Percentiles rank a stretch among this genome's conserved stretches.
Conservation (phyloP, 2,329 filamentous ascomycete species). For the Cercospora sp. region DNA sequence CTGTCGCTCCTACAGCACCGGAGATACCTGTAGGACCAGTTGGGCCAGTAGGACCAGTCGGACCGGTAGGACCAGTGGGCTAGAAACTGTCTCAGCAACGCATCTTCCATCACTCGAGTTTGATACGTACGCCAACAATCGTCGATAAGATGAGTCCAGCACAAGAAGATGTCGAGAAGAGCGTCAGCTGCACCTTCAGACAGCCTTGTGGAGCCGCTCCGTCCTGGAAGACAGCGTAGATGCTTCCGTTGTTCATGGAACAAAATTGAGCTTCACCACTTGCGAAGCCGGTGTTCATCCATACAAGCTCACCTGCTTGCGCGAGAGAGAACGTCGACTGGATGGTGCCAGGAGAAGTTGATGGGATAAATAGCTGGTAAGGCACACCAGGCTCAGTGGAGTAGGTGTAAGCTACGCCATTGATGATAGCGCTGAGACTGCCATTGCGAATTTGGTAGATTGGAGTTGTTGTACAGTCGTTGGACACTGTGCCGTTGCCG, state of each 20-base stretch:
- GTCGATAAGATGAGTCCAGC: slow-evolving; percentile 27
- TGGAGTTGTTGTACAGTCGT: slow-evolving; percentile 34
- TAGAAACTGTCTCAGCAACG: background rate
- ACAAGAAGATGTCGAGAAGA: slow-evolving; percentile 32
- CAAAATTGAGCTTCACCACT: slow-evolving; percentile 36
- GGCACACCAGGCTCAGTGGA: slow-evolving; percentile 30
- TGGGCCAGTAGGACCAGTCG: slow-evolving; percentile 12
- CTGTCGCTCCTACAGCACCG: background rate
- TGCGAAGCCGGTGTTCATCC: slow-evolving; percentile 32
- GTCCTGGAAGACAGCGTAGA: slow-evolving; percentile 34
- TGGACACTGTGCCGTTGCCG: slow-evolving; percentile 34
- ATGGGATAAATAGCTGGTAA: slow-evolving; percentile 31
- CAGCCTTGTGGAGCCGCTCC: slow-evolving; percentile 31
- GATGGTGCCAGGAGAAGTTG: slow-evolving; percentile 31
- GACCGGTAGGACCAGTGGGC: slow-evolving; percentile 14
- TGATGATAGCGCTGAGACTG: slow-evolving; percentile 32
- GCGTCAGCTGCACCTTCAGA: slow-evolving; percentile 30
- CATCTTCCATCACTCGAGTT: background rate
- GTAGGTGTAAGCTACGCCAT: slow-evolving; percentile 32
- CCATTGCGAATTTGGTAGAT: slow-evolving; percentile 33
- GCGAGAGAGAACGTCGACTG: slow-evolving; percentile 31
- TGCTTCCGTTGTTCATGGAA: slow-evolving; percentile 32
- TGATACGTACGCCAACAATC: slow-evolving; percentile 22
- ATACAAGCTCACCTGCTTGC: slow-evolving; percentile 27
- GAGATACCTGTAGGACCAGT: slow-evolving; percentile 3